These are phyloP conservation scores for Phytopythium oedochilum DNA, from an alignment of 352 stramenopile species.

Conservation along the genomic window DNA sequence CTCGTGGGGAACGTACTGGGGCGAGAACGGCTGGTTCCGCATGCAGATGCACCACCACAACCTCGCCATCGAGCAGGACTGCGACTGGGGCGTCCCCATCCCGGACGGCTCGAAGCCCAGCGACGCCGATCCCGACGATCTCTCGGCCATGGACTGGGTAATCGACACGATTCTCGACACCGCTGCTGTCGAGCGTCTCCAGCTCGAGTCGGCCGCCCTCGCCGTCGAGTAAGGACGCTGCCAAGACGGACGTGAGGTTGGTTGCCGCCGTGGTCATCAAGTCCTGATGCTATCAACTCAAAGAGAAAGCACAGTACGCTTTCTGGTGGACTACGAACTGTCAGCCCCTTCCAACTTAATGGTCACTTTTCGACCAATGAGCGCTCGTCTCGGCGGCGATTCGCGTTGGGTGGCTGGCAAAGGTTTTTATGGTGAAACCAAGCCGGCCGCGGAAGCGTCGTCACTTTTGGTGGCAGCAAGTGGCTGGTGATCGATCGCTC, in stretches of 20 bases:
- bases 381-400: neutral
- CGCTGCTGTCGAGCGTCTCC: slow-evolving; percentile 10
- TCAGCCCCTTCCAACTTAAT: neutral
- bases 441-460: slow-evolving; percentile 2
- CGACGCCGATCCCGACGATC: neutral
- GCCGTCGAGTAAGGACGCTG: slow-evolving; percentile 27
- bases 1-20: slow-evolving; percentile 91
- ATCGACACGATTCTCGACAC: slow-evolving; percentile 1
- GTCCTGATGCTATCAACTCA: neutral
- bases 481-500: neutral
- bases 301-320: neutral
- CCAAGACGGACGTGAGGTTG: too few species aligned
- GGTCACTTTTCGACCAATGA: neutral
- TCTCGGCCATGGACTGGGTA: slow-evolving; percentile 4
- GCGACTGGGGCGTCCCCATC: slow-evolving; percentile 86
- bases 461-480: slow-evolving; percentile 3
- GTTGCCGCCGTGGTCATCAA: too few species aligned
- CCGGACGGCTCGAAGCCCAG: slow-evolving; percentile 69
- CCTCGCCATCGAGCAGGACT: slow-evolving; percentile 85
- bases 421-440: neutral
- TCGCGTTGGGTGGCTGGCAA: slow-evolving; percentile 5
- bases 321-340: neutral
- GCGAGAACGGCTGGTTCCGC: slow-evolving; percentile 90
- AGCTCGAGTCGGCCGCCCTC: slow-evolving; percentile 18
- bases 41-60: slow-evolving; percentile 91